Base-by-base conservation (phyloP, 495 filamentous ascomycete species). In the Penicillium tannophilum region DNA sequence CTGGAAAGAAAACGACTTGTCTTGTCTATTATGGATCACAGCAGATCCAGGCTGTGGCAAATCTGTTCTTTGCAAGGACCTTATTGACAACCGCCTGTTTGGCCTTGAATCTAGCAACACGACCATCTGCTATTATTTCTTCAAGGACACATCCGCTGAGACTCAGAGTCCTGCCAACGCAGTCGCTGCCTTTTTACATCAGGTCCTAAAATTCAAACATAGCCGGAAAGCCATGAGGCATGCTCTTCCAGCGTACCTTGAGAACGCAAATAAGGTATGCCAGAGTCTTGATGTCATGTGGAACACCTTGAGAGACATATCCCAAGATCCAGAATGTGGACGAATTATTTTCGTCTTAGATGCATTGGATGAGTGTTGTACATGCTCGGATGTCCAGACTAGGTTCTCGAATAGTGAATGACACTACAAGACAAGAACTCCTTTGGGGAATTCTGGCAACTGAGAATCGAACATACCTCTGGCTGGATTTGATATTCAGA, bases 101-200 rank as follows among this genome's bases (percentile, higher is more conserved):
- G 4, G 17, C 14, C 14, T 20, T 50, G 9, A 16, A 3, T 39
- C 54, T 36, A 20, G 11, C 3, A 3, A 28, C 28, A 28, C 28
- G 28, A 58, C 17, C 10, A 36, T 46, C 11, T 58, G 48, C 28
- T 52, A 58, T 36, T 58, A 46, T 20, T 52, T 58, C 19, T 58
- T 58, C 19, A 58, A 58, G 14, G 48, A 52, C 28, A 28, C 28
- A 4, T 28, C 6, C 1, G 28, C 28, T 28, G 28, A 28, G 28
- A 28, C 28, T 28, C 28, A 3, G 28, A 28, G 28, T 4, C 4
- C 28, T 19, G 47, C 36, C 12, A 26, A 58, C 3, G 56, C 39
- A 12, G 19, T 58, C 0, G 49, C 45, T 23, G 45, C 46, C 5
- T 11, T 43, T 8, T 35, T 57, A 3, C 55, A 57, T 51, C 31